A percentile compares a stretch with the other conserved stretches of the same genome.
phyloP scores from a whole-genome alignment of 148 eudicot genomes.

The Rhododendron griersonianum region DNA sequence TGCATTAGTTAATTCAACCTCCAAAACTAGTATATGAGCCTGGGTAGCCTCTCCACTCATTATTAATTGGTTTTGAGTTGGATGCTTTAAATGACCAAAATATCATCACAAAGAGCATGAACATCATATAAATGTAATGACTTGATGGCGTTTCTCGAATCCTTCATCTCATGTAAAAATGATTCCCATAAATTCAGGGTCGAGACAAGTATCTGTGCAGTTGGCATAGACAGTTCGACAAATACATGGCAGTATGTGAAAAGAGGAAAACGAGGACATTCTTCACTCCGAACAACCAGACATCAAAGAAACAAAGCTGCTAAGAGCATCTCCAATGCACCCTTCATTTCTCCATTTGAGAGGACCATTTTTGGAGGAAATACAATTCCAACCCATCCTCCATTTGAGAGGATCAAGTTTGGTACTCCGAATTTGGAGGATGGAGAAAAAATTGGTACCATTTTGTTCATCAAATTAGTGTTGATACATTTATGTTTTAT shows the following conservation, averaged over 20 bases:
- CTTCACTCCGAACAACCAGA: neutral
- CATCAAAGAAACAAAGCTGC: neutral
- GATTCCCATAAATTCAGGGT: neutral
- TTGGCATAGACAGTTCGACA: neutral
- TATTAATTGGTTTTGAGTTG: neutral
- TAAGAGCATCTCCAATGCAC: too few species aligned
- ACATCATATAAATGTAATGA: neutral
- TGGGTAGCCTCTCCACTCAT: neutral
- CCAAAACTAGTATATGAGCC: too few species aligned
- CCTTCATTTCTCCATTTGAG: too few species aligned
- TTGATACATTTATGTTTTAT: too few species aligned
- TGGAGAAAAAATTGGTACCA: too few species aligned
- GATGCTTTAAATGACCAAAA: neutral
- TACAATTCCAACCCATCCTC: too few species aligned
- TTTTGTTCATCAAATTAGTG: too few species aligned
- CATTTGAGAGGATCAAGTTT: too few species aligned
- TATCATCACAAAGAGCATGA: neutral
- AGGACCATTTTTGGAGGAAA: too few species aligned
- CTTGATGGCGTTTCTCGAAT: neutral
- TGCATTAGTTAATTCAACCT: neutral
- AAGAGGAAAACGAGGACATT: neutral
- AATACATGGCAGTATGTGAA: neutral
- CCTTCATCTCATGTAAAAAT: neutral
- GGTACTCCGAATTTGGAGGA: too few species aligned
- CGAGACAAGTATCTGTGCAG: neutral